Base-by-base conservation (phyloP, 2,329 filamentous ascomycete species). In the Ascochyta koolunga region DNA sequence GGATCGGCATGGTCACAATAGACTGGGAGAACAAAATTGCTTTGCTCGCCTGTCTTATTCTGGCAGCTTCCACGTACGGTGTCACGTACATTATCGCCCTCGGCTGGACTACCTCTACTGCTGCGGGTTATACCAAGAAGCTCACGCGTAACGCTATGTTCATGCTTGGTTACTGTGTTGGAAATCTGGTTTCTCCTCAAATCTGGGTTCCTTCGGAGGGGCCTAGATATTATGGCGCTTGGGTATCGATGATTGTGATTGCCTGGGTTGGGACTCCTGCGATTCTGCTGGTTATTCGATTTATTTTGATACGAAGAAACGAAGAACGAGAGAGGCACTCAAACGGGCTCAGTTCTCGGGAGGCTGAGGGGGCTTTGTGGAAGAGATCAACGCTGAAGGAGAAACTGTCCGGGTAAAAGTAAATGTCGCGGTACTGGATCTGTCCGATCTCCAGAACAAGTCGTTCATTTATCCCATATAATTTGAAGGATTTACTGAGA, bases 391-490 rank as follows among this genome's bases (percentile, higher is more conserved):
- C 19, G 19, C 18, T 15, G 19, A 22, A 22, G 35, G 35, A 22
- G 19, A 22, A 11, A 37, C 35, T 19, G 21, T 45, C 11, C 37
- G 16, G 11, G 32, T 45, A n/a, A 45, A 37, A n/a, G 42, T 45
- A n/a, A 19, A 45, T 10, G 18, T 45, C 16, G 42, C 42, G 16
- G 22, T 45, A 6, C 42, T 45, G 15, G 42, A 45, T 29, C 42
- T 45, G 8, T 29, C 42, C n/a, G 42, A 45, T 37, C 24, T 45
- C 11, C 42, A 45, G 22, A 45, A 45, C 32, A 45, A 45, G 16
- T 45, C 42, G 10, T 45, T 45, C 42, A 7, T 37, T 5, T 45
- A 45, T 21, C 42, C 42, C 2, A 21, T 45, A 37, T 45, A 19
- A 44, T 9, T 9, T 11, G 8, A 27, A 27, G 10, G 1, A 27